Conservation (phyloP, 352 stramenopile genomes). For the Phytophthora colocasiae region DNA sequence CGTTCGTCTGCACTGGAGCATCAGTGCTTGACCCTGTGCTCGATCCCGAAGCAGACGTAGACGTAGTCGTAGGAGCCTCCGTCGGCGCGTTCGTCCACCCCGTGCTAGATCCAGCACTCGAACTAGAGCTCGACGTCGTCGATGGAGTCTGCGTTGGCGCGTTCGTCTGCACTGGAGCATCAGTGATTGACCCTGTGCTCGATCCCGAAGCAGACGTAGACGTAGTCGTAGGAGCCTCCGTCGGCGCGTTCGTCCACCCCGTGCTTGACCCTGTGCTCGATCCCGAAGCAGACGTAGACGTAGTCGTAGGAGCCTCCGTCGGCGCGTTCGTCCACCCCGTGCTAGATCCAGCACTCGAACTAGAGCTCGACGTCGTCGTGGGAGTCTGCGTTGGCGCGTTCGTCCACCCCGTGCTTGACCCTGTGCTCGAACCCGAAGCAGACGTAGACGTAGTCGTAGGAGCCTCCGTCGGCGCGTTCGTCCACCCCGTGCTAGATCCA, state of each 20-base stretch:
- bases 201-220: neutral
- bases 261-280: constrained; percentile 3
- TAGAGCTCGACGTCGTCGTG: too few species aligned
- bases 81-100: constrained; percentile 12
- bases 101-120: neutral
- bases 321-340: too few species aligned
- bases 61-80: constrained; percentile 8
- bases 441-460: neutral
- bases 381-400: too few species aligned
- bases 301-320: neutral
- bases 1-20: neutral
- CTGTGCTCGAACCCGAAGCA: neutral
- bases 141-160: neutral
- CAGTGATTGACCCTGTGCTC: neutral
- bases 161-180: neutral
- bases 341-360: too few species aligned
- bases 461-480: neutral
- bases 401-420: too few species aligned
- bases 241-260: neutral
- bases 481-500: too few species aligned
- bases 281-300: neutral
- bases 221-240: neutral
- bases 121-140: neutral
- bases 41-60: constrained; percentile 6
- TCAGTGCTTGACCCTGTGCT: constrained; percentile 6